Evolutionary conservation across 768 basidiomycete genomes (phyloP).

Genomic region (Tulasnella sp.): DNA sequence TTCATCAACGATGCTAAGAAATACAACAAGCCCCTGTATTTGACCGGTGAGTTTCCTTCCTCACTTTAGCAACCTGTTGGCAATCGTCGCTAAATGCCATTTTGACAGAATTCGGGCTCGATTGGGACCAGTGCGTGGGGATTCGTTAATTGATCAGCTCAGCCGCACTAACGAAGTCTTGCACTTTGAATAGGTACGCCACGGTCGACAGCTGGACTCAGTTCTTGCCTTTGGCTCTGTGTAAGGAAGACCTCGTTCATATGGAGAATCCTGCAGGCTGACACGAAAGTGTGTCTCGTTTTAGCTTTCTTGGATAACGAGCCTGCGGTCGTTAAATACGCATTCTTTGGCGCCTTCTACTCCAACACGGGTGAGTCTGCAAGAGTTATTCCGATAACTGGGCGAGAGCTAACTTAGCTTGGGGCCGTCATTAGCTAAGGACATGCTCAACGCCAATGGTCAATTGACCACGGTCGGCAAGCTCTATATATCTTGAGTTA

Average conservation of each 20-base stretch:
- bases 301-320: conserved; percentile 7
- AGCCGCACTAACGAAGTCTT: background rate
- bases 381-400: background rate
- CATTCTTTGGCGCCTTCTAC: conserved; percentile 21
- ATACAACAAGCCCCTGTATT: conserved; percentile 2
- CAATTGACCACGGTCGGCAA: conserved; percentile 9
- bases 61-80: no score
- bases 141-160: background rate
- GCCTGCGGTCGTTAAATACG: conserved; percentile 17
- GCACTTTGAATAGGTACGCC: conserved; percentile 3
- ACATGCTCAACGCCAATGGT: conserved; percentile 19
- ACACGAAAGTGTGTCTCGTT: background rate
- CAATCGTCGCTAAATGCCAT: background rate
- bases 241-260: background rate
- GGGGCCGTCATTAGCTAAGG: background rate
- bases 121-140: conserved; percentile 6
- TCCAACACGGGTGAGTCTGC: background rate
- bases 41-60: background rate
- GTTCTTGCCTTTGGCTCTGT: conserved; percentile 13
- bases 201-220: background rate
- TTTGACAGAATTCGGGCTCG: conserved; percentile 13
- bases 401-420: background rate
- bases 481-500: conserved; percentile 18
- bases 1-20: conserved; percentile 12
- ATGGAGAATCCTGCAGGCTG: background rate